Base-by-base conservation (phyloP, 768 basidiomycete genomes). In the Mycena vitilis region DNA sequence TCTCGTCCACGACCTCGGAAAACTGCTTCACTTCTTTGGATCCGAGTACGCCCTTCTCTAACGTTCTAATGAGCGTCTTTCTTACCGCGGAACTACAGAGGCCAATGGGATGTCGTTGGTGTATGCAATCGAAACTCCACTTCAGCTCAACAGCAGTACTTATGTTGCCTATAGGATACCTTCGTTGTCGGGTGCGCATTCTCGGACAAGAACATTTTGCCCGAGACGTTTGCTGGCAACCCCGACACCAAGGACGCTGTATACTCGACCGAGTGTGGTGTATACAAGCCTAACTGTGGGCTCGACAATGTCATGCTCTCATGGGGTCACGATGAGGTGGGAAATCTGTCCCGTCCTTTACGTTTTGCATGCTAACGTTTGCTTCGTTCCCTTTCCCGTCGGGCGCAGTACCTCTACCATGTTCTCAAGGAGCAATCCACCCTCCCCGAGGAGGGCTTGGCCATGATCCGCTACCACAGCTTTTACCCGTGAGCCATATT, bases 81-180 rank as follows among this genome's bases (percentile, higher is more conserved):
- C 18, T 44, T 7, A 53, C 8, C 20, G 47, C 22, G 25, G 1
- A 30, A 20, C 2, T 25, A 20, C 44, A 67, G 66, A 36, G 95
- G 95, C 8, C 95, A 96, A 80, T 97, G 95, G 95, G 95, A 95
- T 70, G 95, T 96, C 56, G 95, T 97, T 34, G 95, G 95, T 57
- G 92, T 92, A 79, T 74, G 84, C 84, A 49, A 52, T 60, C 34
- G 16, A 30, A 53, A 15, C 73, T 40, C 40, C 10, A 48, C 54
- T 15, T 23, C 42, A 18, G 11, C 2, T 16, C 4, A 16, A 59
- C 55, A 30, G 22, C 55, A 38, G 30, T 45, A 5, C 15, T 37
- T 38, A 7, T 25, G 1, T 3, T 15, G n/a, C 23, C 9, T 20
- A 18, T 63, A 87, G 87, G 91, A 92, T 72, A 92, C 91, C 0